These are phyloP conservation scores for Suillus variegatus DNA, from an alignment of 768 basidiomycete genomes.

Conservation along the genomic window DNA sequence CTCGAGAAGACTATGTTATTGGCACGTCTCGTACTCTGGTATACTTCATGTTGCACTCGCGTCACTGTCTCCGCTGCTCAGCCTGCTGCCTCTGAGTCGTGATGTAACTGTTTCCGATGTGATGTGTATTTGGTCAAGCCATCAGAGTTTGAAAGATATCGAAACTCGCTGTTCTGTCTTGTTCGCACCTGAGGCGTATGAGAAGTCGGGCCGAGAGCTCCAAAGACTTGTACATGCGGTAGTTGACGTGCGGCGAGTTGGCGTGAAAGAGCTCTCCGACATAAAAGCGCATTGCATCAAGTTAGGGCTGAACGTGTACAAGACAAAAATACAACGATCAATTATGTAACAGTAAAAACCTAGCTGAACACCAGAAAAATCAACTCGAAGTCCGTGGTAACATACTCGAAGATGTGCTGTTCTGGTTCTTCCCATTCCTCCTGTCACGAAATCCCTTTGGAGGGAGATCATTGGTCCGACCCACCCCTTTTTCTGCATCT, in stretches of 20 bases:
- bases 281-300: background rate
- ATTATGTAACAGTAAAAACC: background rate
- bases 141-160: background rate
- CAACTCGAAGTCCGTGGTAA: background rate
- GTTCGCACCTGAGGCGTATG: background rate
- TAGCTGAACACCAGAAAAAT: background rate
- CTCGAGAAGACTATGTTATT: background rate
- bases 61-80: background rate
- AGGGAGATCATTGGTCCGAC: slow-evolving; percentile 12
- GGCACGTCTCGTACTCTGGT: background rate
- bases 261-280: background rate
- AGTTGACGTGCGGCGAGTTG: background rate
- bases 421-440: slow-evolving; percentile 19
- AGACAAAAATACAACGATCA: background rate
- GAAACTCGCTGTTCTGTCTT: background rate
- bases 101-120: background rate
- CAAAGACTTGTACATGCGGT: background rate
- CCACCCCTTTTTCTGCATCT: slow-evolving; percentile 5
- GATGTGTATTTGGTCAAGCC: background rate
- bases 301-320: background rate
- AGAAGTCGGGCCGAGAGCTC: background rate
- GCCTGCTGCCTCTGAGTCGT: background rate
- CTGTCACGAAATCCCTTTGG: slow-evolving; percentile 32
- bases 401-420: background rate
- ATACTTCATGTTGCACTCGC: background rate